Evolutionary conservation across 805 yeast genomes (phyloP), one percentile per base, ranked within the genome.

Genomic region (Saccharomycopsis fermentans): DNA sequence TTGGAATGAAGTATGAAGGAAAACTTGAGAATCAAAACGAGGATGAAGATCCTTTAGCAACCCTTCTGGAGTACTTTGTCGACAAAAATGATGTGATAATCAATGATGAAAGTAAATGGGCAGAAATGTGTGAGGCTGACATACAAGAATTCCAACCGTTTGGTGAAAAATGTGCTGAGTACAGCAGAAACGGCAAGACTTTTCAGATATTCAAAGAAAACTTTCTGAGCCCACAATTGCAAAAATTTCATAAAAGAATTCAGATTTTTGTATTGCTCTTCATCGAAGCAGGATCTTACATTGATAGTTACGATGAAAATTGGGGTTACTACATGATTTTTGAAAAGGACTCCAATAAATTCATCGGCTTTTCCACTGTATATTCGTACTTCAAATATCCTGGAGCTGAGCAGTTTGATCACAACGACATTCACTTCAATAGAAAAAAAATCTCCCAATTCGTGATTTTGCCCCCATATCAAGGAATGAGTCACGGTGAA

Each of bases 201-300:
- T 43, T 21, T 21, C 29, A 21, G n/a, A 24, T 43, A 1, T 43
- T 43, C 29, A 43, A 43, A 43, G 50, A 21, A 3, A 43, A 43
- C 5, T 21, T 43, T 16, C n/a, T 14, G 26, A 43, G 29, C 24
- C 24, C 12, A 6, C 12, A 21, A 43, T 43, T 43, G 82, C 83
- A 0, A 64, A 71, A 79, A 62, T 69, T 90, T 55, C 91, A 84
- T 65, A 71, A 77, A 55, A 72, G 96, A 60, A 75, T 90, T 63
- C 96, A 90, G 64, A 82, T 91, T 1, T 81, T 94, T 64, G 87
- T 88, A 16, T 73, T 92, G 29, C 74, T 94, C 11, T 90, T 85
- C 72, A 92, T 94, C 64, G 99, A 94, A 69, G 98, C 96, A 0
- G 98, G 97, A 1, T 83, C 95, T 1, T 88, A 81, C 66, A 90